A percentile compares a stretch with the other conserved stretches of the same genome.
These are phyloP conservation scores for Penicillium daleae DNA, from an alignment of 495 filamentous ascomycete species.

Conservation along the genomic window DNA sequence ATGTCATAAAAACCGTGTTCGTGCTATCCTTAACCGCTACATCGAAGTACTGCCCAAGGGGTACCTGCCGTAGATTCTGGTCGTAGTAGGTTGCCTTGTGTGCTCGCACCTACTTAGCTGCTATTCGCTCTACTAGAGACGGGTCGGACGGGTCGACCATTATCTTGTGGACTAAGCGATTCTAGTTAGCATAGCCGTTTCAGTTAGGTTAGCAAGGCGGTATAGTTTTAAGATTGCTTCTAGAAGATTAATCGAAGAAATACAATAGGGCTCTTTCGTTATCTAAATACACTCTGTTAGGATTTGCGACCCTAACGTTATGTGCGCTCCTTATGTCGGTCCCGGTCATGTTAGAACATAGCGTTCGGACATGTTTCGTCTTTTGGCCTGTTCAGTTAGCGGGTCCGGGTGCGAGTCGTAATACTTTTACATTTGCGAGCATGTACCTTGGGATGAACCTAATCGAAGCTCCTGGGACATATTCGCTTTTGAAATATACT, in stretches of 20 bases:
- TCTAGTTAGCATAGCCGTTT: too few species aligned
- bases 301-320: too few species aligned
- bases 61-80: background rate
- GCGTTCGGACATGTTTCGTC: too few species aligned
- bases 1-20: slow-evolving; percentile 5
- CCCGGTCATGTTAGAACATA: too few species aligned
- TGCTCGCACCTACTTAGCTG: background rate
- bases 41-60: slow-evolving; percentile 1
- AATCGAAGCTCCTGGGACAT: slow-evolving; percentile 72
- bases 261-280: too few species aligned
- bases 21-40: background rate
- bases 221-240: too few species aligned
- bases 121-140: background rate
- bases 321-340: too few species aligned
- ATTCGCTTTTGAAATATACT: slow-evolving; percentile 71
- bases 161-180: slow-evolving; percentile 7
- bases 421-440: slow-evolving; percentile 73
- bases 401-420: too few species aligned
- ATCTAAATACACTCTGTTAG: too few species aligned
- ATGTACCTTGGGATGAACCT: slow-evolving; percentile 82
- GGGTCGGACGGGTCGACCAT: slow-evolving; percentile 3
- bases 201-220: too few species aligned
- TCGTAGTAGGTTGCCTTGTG: background rate
- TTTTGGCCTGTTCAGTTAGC: too few species aligned
- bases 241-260: too few species aligned